Conservation (phyloP, 75 land plant species). For the Azolla pinnata region DNA sequence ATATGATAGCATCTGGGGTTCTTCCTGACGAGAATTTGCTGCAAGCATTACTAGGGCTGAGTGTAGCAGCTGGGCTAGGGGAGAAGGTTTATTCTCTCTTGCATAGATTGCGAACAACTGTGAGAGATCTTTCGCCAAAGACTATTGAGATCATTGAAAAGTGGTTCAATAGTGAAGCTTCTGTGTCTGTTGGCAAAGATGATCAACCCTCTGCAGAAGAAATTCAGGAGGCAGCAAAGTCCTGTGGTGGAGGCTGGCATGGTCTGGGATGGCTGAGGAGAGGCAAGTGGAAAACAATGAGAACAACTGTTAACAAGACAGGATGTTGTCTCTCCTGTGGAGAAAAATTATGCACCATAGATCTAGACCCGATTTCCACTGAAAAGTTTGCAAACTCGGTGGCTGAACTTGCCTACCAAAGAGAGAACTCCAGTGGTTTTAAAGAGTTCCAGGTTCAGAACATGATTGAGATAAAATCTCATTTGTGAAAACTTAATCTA, state of each 20-base stretch:
- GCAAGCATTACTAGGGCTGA: conserved; percentile 52
- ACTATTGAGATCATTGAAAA: conserved; percentile 47
- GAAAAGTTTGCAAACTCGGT: conserved; percentile 69
- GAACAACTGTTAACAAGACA: conserved; percentile 24
- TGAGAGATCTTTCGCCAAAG: conserved; percentile 48
- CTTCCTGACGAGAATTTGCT: conserved; percentile 66
- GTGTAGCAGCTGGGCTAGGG: conserved; percentile 38
- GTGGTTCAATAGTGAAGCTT: conserved; percentile 57
- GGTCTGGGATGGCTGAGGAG: conserved; percentile 79
- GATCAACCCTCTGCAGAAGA: conserved; percentile 3
- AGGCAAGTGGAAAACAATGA: conserved; percentile 56
- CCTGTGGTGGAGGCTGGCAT: conserved; percentile 92
- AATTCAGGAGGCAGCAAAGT: conserved; percentile 34
- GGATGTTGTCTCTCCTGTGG: conserved; percentile 57
- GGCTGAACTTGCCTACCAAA: conserved; percentile 48
- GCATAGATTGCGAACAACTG: conserved; percentile 47
- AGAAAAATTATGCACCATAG: conserved; percentile 60
- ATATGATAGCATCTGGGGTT: conserved; percentile 48
- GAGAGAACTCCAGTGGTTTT: conserved; percentile 37
- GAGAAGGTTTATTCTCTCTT: conserved; percentile 65
- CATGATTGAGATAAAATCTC: neutral
- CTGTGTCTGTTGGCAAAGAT: conserved; percentile 22
- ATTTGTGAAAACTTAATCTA: too few species aligned
- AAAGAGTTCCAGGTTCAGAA: neutral
- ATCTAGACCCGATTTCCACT: conserved; percentile 72